Evolutionary conservation across 306 rosid genomes (phyloP), one percentile per base, ranked within the genome.

Genomic region (Corylus heterophylla): DNA sequence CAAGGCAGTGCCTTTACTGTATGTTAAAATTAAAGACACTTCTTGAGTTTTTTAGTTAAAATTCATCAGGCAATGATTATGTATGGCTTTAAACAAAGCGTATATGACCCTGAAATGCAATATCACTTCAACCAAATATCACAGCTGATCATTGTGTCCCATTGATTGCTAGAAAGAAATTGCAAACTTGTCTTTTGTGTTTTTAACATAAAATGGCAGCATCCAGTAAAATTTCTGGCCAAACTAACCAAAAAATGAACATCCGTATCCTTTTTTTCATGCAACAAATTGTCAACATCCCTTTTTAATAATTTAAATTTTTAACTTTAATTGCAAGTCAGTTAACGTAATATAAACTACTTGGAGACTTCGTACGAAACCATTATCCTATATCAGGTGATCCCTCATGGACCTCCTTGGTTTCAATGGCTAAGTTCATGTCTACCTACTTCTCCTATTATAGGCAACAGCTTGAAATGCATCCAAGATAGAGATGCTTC

Each of bases 51-150:
- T 59, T 25, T n/a, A 4, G 7, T 39, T 39, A 75, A 61, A 74
- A 68, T 42, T 56, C 54, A 64, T 56, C 54, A 37, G 20, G 39
- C 44, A 69, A 64, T 48, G 62, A n/a, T 45, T 5, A 20, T 52
- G 55, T 52, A 50, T 56, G 66, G 39, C 77, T 35, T 54, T 80
- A 39, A 75, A 48, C 52, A 44, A 44, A 27, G 58, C 17, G 7
- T 55, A 58, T 58, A 56, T 35, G 18, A 35, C 39, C 56, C 54
- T 59, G 51, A 48, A 35, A 17, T 50, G 49, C 50, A 66, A 81
- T 39, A 44, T 58, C 78, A 20, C 50, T 73, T 81, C 56, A 52
- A 81, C 62, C 64, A 61, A 42, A 9, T 22, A 61, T 59, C 54
- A 78, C 3, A 74, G 74, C 37, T 39, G 50, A 45, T 69, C n/a